Base-by-base conservation (phyloP, 2,329 filamentous ascomycete genomes). In the Alternaria infectoria region DNA sequence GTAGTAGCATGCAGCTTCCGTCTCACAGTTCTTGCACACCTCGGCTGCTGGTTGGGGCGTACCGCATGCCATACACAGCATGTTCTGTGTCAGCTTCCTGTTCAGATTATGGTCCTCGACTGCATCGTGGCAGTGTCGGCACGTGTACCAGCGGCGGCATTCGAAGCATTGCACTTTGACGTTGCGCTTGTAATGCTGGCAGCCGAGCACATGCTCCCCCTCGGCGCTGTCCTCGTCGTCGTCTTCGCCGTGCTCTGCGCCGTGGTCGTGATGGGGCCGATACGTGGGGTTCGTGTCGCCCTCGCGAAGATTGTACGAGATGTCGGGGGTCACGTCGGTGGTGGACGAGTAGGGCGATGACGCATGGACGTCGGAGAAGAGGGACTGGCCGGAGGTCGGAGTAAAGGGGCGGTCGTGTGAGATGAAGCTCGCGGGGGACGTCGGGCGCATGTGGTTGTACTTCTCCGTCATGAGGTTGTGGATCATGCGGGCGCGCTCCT, bases 21-120 rank as follows among this genome's bases (percentile, higher is more conserved):
- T 88, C 17, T 90, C 91, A 77, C 96, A 99, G 59, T 88, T 86
- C 54, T 86, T 84, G 78, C 96, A 99, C 55, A 88, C 85, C 67
- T 97, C 93, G 28, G 88, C 89, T 4, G 92, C 94, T 60, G 88
- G 88, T 74, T 99, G 96, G 2, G 96, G 90, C 59, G 91, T 93
- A 7, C 90, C 89, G 79, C 96, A 99, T 26, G 93, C 85, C 96
- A 99, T 99, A 79, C 96, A 99, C 6, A 99, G 86, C 96, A 99
- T 99, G 74, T 97, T 91, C 79, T 90, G 91, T 8, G 95, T 99
- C 71, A 92, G 91, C 71, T 89, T 90, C 55, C 96, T 89, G 70
- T 94, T 88, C 60, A 99, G 84, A 63, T 83, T 85, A 78, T 97
- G 93, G 70, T 93, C 89, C 74, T 97, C 93, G 9, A 84, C 87